Base-by-base conservation (phyloP, 768 basidiomycete species). In the Rhizopogon vulgaris region DNA sequence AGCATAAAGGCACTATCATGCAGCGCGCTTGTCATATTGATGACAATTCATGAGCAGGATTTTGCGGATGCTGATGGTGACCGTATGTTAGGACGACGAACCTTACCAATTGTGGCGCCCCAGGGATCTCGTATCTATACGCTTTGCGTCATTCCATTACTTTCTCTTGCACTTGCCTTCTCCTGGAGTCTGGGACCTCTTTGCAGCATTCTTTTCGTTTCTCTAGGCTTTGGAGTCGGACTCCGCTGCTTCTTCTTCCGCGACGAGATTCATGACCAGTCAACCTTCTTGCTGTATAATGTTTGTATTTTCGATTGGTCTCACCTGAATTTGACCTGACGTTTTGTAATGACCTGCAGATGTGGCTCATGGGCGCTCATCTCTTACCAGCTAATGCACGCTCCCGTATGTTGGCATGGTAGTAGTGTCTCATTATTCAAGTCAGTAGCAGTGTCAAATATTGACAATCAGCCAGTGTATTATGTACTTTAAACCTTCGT, bases 41-140 rank as follows among this genome's bases (percentile, higher is more conserved):
- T 68, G 7, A 74, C 73, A 2, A 70, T 71, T 10, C 70, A 73
- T 34, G 63, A 66, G 0, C 66, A 70, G 52, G 70, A 71, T 38
- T 71, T 71, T 51, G 55, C 57, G 5, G 70, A 71, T 25, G 60
- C 57, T 17, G 57, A 60, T 7, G 70, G 70, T 6, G 70, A 71
- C 45, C 56, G 53, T 34, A 53, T 49, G 17, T 52, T 58, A 17
- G 69, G 70, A 11, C 61, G 69, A 30, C 59, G 52, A 10, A 71
- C 70, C 0, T 49, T 70, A 8, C 67, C 70, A 6, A 62, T 70
- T 30, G 49, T 59, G 24, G 51, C 54, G 1, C 58, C 58, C 0
- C 43, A 60, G 34, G 58, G 59, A 11, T 60, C 58, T 6, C 53
- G 58, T 2, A n/a, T 52, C 12, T 52, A 48, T 24, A 59, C 58